These are phyloP conservation scores for Monascus purpureus DNA, from an alignment of 495 filamentous ascomycete species.

Conservation along the genomic window DNA sequence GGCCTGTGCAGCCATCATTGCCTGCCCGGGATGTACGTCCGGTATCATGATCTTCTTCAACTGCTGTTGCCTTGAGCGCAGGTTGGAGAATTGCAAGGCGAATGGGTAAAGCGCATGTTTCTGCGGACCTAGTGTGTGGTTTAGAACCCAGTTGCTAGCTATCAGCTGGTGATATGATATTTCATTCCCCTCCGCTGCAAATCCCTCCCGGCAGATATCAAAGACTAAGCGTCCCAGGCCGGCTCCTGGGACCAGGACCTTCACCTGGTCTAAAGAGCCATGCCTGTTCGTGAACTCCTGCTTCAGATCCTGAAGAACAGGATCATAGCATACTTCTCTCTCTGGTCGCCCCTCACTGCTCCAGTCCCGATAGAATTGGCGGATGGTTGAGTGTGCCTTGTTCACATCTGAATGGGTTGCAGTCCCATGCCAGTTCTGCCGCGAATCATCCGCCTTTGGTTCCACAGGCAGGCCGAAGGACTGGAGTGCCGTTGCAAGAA, in stretches of 20 bases:
- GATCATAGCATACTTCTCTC: constrained; percentile 58
- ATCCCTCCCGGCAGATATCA: constrained; percentile 68
- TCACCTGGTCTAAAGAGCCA: constrained; percentile 26
- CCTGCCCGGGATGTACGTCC: constrained; percentile 55
- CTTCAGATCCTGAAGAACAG: constrained; percentile 49
- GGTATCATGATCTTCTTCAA: constrained; percentile 56
- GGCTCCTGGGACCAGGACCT: constrained; percentile 76
- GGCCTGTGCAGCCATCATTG: constrained; percentile 23
- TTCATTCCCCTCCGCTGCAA: constrained; percentile 76
- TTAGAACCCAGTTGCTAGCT: constrained; percentile 76
- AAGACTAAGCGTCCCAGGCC: constrained; percentile 79
- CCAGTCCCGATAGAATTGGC: constrained; percentile 96
- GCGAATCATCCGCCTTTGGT: constrained; percentile 17
- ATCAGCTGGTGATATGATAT: constrained; percentile 89
- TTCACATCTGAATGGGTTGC: constrained; percentile 62
- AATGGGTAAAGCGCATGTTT: constrained; percentile 58
- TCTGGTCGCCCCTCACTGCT: constrained; percentile 61
- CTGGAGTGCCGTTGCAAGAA: constrained; percentile 50
- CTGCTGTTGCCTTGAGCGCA: constrained; percentile 54
- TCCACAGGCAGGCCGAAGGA: constrained; percentile 42
- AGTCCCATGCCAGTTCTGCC: constrained; percentile 45
- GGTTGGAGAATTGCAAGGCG: constrained; percentile 69
- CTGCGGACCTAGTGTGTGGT: constrained; percentile 40
- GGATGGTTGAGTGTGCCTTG: constrained; percentile 78
- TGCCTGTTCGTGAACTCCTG: constrained; percentile 32